Conservation (phyloP, 306 rosid genomes). For the Ormosia semicastrata region DNA sequence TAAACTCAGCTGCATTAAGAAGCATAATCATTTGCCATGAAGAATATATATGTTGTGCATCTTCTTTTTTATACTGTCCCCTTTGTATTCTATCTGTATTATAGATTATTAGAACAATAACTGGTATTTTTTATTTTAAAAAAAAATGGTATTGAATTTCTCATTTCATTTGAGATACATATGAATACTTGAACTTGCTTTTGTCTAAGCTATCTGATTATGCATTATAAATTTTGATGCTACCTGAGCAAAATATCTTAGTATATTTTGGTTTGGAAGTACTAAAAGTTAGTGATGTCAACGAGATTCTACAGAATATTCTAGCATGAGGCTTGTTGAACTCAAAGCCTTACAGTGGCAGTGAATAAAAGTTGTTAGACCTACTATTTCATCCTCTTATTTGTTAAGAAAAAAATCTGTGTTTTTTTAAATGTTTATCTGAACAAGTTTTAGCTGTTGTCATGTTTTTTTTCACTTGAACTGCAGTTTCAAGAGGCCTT, state of each 20-base stretch:
- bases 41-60: background rate
- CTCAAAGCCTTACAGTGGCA: background rate
- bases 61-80: background rate
- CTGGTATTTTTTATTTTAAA: too few relatives aligned
- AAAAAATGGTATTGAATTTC: background rate
- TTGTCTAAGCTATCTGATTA: background rate
- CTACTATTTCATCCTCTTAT: background rate
- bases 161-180: background rate
- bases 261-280: background rate
- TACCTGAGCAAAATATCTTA: background rate
- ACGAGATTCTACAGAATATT: background rate
- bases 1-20: background rate
- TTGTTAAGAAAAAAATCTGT: background rate
- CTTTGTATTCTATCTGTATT: background rate
- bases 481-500: conserved; percentile 91
- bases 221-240: background rate
- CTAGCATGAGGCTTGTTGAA: background rate
- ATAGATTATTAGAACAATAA: background rate
- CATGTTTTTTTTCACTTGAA: background rate
- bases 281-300: background rate
- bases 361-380: background rate
- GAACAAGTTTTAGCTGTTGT: background rate
- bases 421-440: background rate
- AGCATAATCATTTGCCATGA: background rate
- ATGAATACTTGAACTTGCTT: background rate